Percentiles rank a stretch among this genome's conserved stretches.
phyloP scores from a whole-genome alignment of 306 rosid species.

The Betula pendula region DNA sequence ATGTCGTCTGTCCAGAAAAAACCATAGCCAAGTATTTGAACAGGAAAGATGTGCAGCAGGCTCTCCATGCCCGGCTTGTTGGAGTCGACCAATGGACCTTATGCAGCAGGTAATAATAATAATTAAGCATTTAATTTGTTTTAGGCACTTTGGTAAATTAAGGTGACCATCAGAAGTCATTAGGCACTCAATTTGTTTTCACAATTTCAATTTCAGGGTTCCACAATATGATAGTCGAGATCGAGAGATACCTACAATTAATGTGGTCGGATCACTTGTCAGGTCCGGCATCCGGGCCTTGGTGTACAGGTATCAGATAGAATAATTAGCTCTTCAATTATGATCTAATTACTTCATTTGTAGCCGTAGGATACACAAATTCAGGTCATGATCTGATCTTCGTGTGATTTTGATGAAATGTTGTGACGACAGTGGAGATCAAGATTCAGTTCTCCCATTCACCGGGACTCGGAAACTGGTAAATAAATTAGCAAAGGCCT shows the following conservation, averaged over 20 bases:
- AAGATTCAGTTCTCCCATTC: constrained; percentile 33
- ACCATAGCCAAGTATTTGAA: not conserved
- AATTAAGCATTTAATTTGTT: too few species aligned
- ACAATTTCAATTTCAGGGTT: constrained; percentile 22
- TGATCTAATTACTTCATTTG: too few species aligned
- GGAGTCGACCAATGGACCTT: not conserved
- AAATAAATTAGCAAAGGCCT: constrained; percentile 12
- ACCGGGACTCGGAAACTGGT: constrained; percentile 17
- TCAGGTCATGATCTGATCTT: too few species aligned
- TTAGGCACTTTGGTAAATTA: not conserved
- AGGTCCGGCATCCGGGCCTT: constrained; percentile 48
- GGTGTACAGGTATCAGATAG: constrained; percentile 38
- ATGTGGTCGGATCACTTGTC: constrained; percentile 38
- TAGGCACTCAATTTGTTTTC: not conserved
- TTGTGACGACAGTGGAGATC: constrained; percentile 43
- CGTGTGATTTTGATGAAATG: not conserved
- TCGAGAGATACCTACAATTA: constrained; percentile 41
- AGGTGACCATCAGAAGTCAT: too few species aligned
- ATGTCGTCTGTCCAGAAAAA: not conserved
- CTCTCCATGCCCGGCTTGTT: constrained; percentile 1
- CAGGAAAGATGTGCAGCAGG: constrained; percentile 8
- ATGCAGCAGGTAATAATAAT: not conserved
- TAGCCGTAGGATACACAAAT: not conserved
- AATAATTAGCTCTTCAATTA: too few species aligned
- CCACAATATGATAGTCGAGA: constrained; percentile 35